Evolutionary conservation across 768 basidiomycete genomes (phyloP).

Genomic region (Dioszegia hungarica): DNA sequence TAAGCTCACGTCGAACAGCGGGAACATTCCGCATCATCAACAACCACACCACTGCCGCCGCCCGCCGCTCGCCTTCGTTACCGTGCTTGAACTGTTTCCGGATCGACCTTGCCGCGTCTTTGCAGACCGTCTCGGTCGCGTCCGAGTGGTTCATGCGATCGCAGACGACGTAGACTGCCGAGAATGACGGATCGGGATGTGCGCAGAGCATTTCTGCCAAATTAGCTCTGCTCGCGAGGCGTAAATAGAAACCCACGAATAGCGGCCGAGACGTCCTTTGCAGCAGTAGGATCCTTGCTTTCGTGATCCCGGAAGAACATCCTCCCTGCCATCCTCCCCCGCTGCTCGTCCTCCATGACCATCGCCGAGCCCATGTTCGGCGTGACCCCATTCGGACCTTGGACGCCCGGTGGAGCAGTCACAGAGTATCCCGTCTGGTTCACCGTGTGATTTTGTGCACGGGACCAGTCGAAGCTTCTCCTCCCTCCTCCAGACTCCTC

Average conservation of each 20-base stretch:
- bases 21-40: constrained; percentile 81
- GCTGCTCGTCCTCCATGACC: constrained; percentile 11
- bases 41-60: constrained; percentile 62
- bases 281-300: constrained; percentile 4
- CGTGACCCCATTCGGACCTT: background rate
- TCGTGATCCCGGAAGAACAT: constrained; percentile 5
- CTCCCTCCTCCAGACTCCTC: background rate
- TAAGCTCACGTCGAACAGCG: constrained; percentile 53
- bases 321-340: constrained; percentile 1
- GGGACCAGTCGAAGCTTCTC: constrained; percentile 7
- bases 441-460: constrained; percentile 3
- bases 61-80: constrained; percentile 21
- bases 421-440: background rate
- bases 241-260: constrained; percentile 31
- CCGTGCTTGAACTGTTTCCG: constrained; percentile 73
- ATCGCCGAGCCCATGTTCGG: constrained; percentile 5
- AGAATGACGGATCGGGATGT: constrained; percentile 52
- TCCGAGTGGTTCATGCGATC: constrained; percentile 62
- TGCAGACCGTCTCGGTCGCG: constrained; percentile 64
- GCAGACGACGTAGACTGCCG: constrained; percentile 75
- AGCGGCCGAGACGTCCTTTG: constrained; percentile 27
- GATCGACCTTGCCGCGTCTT: constrained; percentile 76
- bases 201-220: constrained; percentile 25
- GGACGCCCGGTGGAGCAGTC: background rate
- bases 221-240: constrained; percentile 54